A percentile compares a stretch with the other conserved stretches of the same genome.
Conservation (phyloP, 2,329 filamentous ascomycete genomes). For the Aspergillus sp. region DNA sequence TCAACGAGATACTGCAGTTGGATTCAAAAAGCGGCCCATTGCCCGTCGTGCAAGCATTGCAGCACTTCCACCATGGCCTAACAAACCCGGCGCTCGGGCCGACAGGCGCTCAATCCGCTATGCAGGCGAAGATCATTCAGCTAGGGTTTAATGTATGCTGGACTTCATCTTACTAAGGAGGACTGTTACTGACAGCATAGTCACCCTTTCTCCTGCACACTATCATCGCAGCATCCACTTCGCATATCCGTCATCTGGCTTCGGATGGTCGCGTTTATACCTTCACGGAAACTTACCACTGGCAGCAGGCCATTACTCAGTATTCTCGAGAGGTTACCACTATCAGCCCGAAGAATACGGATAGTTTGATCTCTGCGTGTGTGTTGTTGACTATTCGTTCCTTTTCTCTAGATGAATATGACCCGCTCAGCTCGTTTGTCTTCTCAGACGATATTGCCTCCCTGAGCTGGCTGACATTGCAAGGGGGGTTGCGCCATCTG, state of each 20-base stretch:
- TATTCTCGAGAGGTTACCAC: conserved; percentile 36
- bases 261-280: conserved; percentile 29
- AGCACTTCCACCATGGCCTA: conserved; percentile 30
- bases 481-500: conserved; percentile 37
- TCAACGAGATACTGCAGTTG: conserved; percentile 28
- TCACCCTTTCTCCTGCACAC: conserved; percentile 43
- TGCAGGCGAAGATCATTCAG: conserved; percentile 29
- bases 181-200: conserved; percentile 15
- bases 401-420: conserved; percentile 34
- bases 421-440: conserved; percentile 37
- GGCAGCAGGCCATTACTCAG: conserved; percentile 38
- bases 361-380: conserved; percentile 40
- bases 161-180: background rate
- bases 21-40: background rate
- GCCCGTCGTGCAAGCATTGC: conserved; percentile 25
- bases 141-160: conserved; percentile 34
- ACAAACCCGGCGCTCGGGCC: conserved; percentile 20
- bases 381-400: conserved; percentile 40
- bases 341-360: conserved; percentile 37
- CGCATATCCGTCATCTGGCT: conserved; percentile 32
- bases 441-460: conserved; percentile 34
- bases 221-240: conserved; percentile 35
- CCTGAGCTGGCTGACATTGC: conserved; percentile 41
- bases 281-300: conserved; percentile 39
- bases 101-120: conserved; percentile 16